Percentiles rank a stretch among this genome's conserved stretches.
Conservation (phyloP, 768 basidiomycete genomes). For the Boletellus ananiceps region DNA sequence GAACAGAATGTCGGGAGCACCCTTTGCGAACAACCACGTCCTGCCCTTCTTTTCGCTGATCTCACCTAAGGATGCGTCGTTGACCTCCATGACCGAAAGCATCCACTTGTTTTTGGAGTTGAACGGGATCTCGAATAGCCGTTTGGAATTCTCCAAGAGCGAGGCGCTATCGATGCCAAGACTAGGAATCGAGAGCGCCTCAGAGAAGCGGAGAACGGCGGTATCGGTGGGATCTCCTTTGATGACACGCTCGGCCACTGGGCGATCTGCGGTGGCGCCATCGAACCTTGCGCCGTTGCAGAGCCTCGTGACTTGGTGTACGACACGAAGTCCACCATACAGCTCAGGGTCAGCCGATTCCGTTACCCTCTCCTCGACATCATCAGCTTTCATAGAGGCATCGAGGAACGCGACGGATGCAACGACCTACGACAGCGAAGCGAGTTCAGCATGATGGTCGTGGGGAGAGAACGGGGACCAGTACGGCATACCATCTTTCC, state of each 20-base stretch:
- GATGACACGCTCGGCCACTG: constrained; percentile 32
- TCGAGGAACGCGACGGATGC: constrained; percentile 38
- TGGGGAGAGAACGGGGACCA: background rate
- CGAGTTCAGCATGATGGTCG: background rate
- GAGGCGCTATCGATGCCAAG: constrained; percentile 21
- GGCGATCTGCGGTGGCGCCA: constrained; percentile 19
- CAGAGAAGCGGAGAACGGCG: constrained; percentile 48
- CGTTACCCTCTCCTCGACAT: constrained; percentile 15
- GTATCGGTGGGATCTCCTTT: constrained; percentile 52
- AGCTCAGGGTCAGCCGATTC: constrained; percentile 6
- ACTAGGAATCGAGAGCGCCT: constrained; percentile 25
- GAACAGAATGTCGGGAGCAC: constrained; percentile 56
- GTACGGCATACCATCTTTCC: constrained; percentile 40
- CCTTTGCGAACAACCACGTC: constrained; percentile 46
- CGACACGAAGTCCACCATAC: constrained; percentile 23
- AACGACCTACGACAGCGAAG: constrained; percentile 29
- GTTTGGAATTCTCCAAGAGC: constrained; percentile 18
- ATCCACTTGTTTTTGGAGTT: constrained; percentile 58
- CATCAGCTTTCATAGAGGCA: constrained; percentile 15
- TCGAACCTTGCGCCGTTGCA: constrained; percentile 58
- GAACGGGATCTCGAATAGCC: constrained; percentile 38
- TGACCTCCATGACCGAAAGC: constrained; percentile 38
- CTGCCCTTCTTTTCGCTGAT: constrained; percentile 5
- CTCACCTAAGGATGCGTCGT: constrained; percentile 11
- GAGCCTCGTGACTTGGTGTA: constrained; percentile 44